Conservation (phyloP, 768 basidiomycete species). For the Lentinula guzmanii region DNA sequence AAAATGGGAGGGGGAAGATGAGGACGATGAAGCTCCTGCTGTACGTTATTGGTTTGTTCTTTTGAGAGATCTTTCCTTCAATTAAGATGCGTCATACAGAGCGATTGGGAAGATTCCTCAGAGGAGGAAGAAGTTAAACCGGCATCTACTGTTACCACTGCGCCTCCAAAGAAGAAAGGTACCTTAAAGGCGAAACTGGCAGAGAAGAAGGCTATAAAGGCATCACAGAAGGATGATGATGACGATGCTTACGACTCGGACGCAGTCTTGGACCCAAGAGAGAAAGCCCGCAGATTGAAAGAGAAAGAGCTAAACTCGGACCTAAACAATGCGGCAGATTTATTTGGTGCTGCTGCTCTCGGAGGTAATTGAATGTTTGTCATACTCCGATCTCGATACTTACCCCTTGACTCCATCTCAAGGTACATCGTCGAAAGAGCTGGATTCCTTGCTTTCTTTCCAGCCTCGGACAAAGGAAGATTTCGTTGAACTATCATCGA, state of each 20-base stretch:
- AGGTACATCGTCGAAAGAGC: slow-evolving; percentile 61
- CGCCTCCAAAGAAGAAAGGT: slow-evolving; percentile 87
- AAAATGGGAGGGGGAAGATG: slow-evolving; percentile 92
- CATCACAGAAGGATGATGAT: slow-evolving; percentile 36
- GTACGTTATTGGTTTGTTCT: slow-evolving; percentile 37
- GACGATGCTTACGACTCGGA: slow-evolving; percentile 60
- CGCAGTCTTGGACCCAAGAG: slow-evolving; percentile 71
- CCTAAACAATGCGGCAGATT: slow-evolving; percentile 73
- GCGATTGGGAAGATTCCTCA: slow-evolving; percentile 91
- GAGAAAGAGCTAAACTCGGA: slow-evolving; percentile 85
- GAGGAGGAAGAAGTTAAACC: slow-evolving; percentile 67
- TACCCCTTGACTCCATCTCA: slow-evolving; percentile 18
- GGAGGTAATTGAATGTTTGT: slow-evolving; percentile 40
- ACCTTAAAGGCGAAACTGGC: slow-evolving; percentile 88
- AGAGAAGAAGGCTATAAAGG: slow-evolving; percentile 81
- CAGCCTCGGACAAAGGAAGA: slow-evolving; percentile 89
- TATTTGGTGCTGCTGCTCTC: slow-evolving; percentile 67
- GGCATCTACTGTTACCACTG: slow-evolving; percentile 39
- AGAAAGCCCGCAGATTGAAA: slow-evolving; percentile 70
- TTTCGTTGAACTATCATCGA: slow-evolving; percentile 66
- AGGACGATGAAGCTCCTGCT: slow-evolving; percentile 72
- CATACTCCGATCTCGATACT: not conserved
- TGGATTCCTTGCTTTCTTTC: slow-evolving; percentile 67
- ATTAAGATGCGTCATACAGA: slow-evolving; percentile 36
- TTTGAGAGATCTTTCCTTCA: not conserved